Base-by-base conservation (phyloP, 768 basidiomycete species). In the Suillus ampliporus region DNA sequence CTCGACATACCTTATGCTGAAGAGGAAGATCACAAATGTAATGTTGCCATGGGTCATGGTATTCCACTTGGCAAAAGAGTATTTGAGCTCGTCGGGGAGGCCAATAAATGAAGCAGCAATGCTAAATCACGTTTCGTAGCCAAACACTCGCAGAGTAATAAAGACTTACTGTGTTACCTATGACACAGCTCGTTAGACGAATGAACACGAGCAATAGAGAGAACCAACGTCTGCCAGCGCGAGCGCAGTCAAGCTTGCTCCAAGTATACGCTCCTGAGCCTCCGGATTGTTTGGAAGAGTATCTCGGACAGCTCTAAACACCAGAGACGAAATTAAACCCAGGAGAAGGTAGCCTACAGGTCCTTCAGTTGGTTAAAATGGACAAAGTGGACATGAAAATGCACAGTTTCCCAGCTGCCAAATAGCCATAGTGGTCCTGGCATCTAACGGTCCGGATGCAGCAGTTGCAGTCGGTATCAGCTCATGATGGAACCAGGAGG, bases 1-100 rank as follows among this genome's bases (percentile, higher is more conserved):
- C 11, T 11, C n/a, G 21, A 71, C 76, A 54, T 70, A 90, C 90
- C 90, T 83, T 66, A 81, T 80, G 44, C 78, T 53, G 58, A 89
- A 80, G 41, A 93, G 78, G 28, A 87, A 74, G 35, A 87, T 57
- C 26, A 84, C 83, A 61, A 86, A 77, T 4, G 89, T 86, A 69
- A 92, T 87, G 68, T 92, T 94, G 38, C 91, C 91, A 66, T 92
- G 91, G 0, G 86, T 89, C 80, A 84, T 88, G 31, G 80, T 70
- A 72, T 92, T 92, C 92, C 91, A 94, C 15, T 70, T 68, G 9
- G 71, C 71, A 40, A 84, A 77, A 31, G 79, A 76, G 62, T 80
- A 87, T 53, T 80, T 81, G 64, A 90, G 72, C 31, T 83, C 77
- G 38, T 74, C 66, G 1, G 92, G 92, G 34, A 92, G 82, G 9